These are phyloP conservation scores for Brassica incana DNA, from an alignment of 345 rosid species.

Conservation along the genomic window DNA sequence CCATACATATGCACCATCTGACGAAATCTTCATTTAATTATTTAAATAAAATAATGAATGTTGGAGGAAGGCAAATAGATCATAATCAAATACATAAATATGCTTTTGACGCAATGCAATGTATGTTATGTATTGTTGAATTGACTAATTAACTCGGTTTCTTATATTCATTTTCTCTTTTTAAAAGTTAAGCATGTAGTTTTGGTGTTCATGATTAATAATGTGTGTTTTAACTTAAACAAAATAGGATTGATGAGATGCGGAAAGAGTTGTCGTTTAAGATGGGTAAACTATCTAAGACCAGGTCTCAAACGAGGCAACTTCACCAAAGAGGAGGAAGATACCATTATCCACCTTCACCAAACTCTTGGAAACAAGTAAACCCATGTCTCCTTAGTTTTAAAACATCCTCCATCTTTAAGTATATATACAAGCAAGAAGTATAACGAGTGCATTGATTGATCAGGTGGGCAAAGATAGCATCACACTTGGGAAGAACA, in stretches of 20 bases:
- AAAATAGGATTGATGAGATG: constrained; percentile 66
- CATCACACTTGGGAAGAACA: constrained; percentile 70
- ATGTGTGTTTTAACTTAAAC: background rate
- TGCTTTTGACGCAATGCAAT: background rate
- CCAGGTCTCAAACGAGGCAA: constrained; percentile 86
- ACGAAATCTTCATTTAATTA: background rate
- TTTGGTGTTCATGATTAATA: constrained; percentile 3
- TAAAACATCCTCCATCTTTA: background rate
- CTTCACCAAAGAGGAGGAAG: constrained; percentile 70
- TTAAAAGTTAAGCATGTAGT: constrained; percentile 7
- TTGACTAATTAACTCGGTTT: background rate
- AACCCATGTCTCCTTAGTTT: background rate
- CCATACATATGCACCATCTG: background rate
- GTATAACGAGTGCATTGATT: background rate
- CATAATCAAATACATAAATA: background rate
- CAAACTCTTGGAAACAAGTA: constrained; percentile 74
- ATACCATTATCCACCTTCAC: constrained; percentile 62
- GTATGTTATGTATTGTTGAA: background rate
- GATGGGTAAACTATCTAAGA: constrained; percentile 72
- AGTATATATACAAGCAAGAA: background rate
- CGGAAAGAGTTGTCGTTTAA: constrained; percentile 76
- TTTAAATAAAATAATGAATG: background rate
- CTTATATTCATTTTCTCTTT: background rate
- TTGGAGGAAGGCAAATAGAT: background rate
- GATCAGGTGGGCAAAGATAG: constrained; percentile 80